Evolutionary conservation across 2,329 filamentous ascomycete species (phyloP), one percentile per base, ranked within the genome.

Genomic region (Aspergillus costaricaensis): DNA sequence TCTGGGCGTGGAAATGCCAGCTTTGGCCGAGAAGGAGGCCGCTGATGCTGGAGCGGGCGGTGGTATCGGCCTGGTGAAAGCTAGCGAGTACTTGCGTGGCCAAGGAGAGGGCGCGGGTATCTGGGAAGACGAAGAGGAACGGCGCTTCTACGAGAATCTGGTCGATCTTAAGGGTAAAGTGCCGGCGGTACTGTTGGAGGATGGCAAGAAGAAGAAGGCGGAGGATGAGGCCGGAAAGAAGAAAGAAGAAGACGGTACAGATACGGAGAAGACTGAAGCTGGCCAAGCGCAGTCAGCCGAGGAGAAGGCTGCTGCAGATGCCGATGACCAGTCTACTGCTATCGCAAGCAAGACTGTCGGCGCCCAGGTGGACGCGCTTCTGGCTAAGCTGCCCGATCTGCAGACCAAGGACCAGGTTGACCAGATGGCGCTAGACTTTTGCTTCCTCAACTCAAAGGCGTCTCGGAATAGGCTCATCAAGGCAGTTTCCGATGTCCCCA

Each of bases 341-440:
- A 98, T 99, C 72, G 92, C 91, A 30, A 99, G 98, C 81, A 98
- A 97, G 79, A 96, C 92, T 2, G 95, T 98, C 61, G 95, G 95
- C 53, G 94, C 95, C 2, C 95, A 99, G 75, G 95, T 99, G 2
- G 96, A 99, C 75, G 90, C 92, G 15, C 82, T 99, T 41, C 82
- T 99, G 30, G 85, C 92, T 21, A 88, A 92, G 21, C 83, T 99
- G n/a, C 92, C 93, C 0, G 94, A 98, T 62, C 81, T 99, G 55
- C 94, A 91, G 39, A 94, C 86, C 71, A 98, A 97, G 72, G 96
- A 99, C 54, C 82, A 88, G 54, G 91, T 97, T 57, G 95, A 99
- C 72, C 89, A 97, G 74, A 88, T 91, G 50, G 95, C 96, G 7
- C 90, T 97, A 63, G 94, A 98, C 71, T 99, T 99, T 73, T 98